These are phyloP conservation scores for Canna indica DNA, from an alignment of 176 grass and related monocot genomes.

Conservation along the genomic window DNA sequence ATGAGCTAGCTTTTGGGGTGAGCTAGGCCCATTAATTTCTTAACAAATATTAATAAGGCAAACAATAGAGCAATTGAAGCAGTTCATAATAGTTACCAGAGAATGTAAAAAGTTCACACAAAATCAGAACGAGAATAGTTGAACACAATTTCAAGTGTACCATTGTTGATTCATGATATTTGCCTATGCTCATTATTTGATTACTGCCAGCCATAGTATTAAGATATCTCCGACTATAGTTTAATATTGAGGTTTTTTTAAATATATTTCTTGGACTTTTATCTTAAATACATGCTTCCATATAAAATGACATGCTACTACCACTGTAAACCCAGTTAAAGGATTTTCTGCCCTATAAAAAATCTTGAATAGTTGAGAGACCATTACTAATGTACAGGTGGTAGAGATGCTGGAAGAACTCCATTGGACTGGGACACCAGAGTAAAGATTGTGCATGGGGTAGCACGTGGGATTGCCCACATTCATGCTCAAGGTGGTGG, in stretches of 20 bases:
- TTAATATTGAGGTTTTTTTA: neutral
- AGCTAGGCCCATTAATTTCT: no score
- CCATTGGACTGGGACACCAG: constrained; percentile 76
- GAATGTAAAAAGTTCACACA: neutral
- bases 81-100: neutral
- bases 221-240: neutral
- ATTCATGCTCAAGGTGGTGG: constrained; percentile 63
- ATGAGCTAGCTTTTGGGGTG: no score
- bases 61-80: neutral
- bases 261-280: neutral
- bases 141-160: neutral
- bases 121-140: neutral
- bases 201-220: neutral
- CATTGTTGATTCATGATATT: neutral
- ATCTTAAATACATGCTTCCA: neutral
- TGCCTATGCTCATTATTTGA: neutral
- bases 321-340: neutral
- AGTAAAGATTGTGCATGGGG: constrained; percentile 57
- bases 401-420: constrained; percentile 44
- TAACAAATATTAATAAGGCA: no score
- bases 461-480: constrained; percentile 58
- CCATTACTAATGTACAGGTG: constrained; percentile 24
- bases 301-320: neutral
- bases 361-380: neutral
- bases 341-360: neutral